Evolutionary conservation across 2,329 filamentous ascomycete genomes (phyloP).

Genomic region (Fusarium mundagurra): DNA sequence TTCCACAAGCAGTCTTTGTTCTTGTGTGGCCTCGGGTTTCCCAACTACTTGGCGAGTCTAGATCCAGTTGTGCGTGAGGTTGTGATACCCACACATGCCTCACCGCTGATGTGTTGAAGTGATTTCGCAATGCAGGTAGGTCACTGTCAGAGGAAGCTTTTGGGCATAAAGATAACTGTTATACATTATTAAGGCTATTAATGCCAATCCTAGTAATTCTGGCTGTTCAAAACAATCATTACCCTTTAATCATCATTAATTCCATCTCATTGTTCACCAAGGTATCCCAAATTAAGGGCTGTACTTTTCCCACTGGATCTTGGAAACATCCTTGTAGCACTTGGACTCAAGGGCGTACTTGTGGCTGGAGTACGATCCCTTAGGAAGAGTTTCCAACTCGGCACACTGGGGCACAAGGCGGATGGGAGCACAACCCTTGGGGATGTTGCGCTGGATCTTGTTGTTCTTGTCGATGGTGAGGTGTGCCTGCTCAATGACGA

Average conservation of each 20-base stretch:
- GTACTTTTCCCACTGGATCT: slow-evolving; percentile 43
- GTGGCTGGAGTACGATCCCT: slow-evolving; percentile 51
- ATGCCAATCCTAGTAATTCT: slow-evolving; percentile 19
- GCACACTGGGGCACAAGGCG: slow-evolving; percentile 57
- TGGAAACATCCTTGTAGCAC: slow-evolving; percentile 54
- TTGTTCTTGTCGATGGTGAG: slow-evolving; percentile 36
- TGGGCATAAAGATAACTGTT: slow-evolving; percentile 9
- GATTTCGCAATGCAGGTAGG: not conserved
- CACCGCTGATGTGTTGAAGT: slow-evolving; percentile 3
- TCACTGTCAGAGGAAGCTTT: not conserved
- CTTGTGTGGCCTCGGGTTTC: not conserved
- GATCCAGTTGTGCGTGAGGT: not conserved
- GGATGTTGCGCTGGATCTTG: slow-evolving; percentile 38
- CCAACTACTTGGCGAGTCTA: slow-evolving; percentile 7
- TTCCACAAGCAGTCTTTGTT: slow-evolving; percentile 6
- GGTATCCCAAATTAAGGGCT: slow-evolving; percentile 11
- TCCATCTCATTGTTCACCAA: slow-evolving; percentile 3
- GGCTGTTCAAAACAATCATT: slow-evolving; percentile 27
- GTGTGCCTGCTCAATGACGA: slow-evolving; percentile 53
- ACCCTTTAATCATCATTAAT: slow-evolving; percentile 30
- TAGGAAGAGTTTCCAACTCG: slow-evolving; percentile 48
- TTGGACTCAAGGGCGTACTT: slow-evolving; percentile 49
- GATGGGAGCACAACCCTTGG: slow-evolving; percentile 54
- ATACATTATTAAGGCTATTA: slow-evolving; percentile 28
- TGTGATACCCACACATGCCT: slow-evolving; percentile 7